Conservation (phyloP, 1,139 yeast species). For the Protomyces macrosporus region DNA sequence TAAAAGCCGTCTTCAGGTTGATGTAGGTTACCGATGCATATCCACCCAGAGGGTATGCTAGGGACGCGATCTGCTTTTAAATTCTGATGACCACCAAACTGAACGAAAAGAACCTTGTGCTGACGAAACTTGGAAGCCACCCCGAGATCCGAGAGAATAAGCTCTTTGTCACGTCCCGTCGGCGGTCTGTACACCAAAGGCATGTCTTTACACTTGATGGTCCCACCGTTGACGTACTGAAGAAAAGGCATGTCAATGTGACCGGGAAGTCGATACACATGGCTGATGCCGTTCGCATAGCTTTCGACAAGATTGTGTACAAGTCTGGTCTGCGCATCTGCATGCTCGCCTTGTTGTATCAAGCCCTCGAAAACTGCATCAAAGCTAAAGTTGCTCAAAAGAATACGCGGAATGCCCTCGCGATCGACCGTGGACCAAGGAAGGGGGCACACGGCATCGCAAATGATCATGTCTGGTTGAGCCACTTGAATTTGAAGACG, state of each 20-base stretch:
- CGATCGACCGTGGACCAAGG: background rate
- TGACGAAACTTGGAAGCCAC: background rate
- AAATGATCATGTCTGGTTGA: background rate
- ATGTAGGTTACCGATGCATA: background rate
- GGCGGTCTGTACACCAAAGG: slow-evolving; percentile 15
- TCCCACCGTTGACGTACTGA: no score
- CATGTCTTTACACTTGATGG: background rate
- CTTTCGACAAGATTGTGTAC: background rate
- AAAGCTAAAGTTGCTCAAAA: slow-evolving; percentile 11
- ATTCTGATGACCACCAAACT: slow-evolving; percentile 7
- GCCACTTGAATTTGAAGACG: background rate
- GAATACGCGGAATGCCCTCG: background rate
- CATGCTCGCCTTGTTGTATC: background rate
- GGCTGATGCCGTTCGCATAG: background rate
- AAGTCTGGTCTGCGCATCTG: background rate
- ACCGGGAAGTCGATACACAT: slow-evolving; percentile 8
- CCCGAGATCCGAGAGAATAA: background rate
- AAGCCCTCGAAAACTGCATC: slow-evolving; percentile 6
- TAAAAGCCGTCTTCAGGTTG: background rate
- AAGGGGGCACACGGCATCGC: slow-evolving; percentile 11
- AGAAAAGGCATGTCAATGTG: slow-evolving; percentile 17
- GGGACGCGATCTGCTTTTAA: background rate
- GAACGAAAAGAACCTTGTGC: slow-evolving; percentile 6
- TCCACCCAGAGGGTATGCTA: slow-evolving; percentile 6
- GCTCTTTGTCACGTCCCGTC: background rate